Evolutionary conservation across 352 stramenopile species (phyloP).

Genomic region (Saprolegnia diclina): DNA sequence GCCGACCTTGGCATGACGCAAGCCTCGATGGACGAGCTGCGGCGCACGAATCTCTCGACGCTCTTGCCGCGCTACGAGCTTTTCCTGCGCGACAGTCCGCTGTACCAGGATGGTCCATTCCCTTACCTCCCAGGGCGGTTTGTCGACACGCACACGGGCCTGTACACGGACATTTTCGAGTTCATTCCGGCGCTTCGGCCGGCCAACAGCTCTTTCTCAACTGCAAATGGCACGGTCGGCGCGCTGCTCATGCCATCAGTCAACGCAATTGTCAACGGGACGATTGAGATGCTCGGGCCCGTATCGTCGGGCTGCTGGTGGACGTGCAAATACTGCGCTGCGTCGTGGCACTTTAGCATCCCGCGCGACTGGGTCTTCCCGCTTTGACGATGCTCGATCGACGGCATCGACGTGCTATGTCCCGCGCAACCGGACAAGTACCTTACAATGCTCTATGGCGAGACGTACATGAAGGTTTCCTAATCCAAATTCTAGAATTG

Average conservation of each 20-base stretch:
- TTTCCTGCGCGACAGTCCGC: neutral
- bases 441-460: neutral
- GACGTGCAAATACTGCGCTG: neutral
- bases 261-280: too few species aligned
- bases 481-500: too few species aligned
- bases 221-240: too few species aligned
- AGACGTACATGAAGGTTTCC: neutral
- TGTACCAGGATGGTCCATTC: neutral
- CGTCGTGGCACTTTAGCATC: neutral
- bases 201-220: too few species aligned
- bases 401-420: neutral
- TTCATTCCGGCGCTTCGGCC: neutral
- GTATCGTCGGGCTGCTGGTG: neutral
- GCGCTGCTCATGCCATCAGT: too few species aligned
- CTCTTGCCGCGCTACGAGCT: neutral
- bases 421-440: neutral
- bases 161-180: slow-evolving; percentile 10
- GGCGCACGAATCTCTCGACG: neutral
- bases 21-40: neutral
- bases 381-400: neutral
- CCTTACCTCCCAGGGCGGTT: neutral
- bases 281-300: neutral
- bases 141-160: neutral
- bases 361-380: neutral
- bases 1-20: slow-evolving; percentile 30